A percentile compares a stretch with the other conserved stretches of the same genome.
phyloP scores from a whole-genome alignment of 2,329 filamentous ascomycete species.

The Arthroderma sp. region DNA sequence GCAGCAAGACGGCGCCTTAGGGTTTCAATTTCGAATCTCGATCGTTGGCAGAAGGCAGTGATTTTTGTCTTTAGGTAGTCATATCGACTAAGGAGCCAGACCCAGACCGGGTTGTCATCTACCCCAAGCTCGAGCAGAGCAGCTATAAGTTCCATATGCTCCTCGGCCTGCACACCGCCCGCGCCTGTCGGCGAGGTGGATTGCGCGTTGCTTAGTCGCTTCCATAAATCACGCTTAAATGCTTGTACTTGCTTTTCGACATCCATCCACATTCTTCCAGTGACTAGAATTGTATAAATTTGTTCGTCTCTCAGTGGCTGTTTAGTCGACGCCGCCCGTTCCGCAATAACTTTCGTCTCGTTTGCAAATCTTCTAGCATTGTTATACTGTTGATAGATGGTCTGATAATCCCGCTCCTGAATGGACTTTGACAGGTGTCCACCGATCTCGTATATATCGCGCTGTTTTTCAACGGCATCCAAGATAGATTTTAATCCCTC shows the following conservation, averaged over 20 bases:
- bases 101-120: constrained; percentile 90
- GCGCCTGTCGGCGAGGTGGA: constrained; percentile 42
- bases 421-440: constrained; percentile 69
- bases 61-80: constrained; percentile 84
- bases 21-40: constrained; percentile 84
- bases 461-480: constrained; percentile 63
- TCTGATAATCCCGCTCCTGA: constrained; percentile 81
- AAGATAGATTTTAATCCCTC: constrained; percentile 70
- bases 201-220: constrained; percentile 59
- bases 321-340: constrained; percentile 39
- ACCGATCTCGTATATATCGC: constrained; percentile 70
- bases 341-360: constrained; percentile 59
- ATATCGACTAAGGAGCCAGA: constrained; percentile 84
- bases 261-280: constrained; percentile 89
- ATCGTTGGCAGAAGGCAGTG: constrained; percentile 65
- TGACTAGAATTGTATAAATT: constrained; percentile 74
- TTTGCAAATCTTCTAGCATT: constrained; percentile 72
- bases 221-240: constrained; percentile 87
- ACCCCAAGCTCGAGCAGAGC: constrained; percentile 87
- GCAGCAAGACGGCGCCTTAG: constrained; percentile 68
- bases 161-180: constrained; percentile 49
- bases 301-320: constrained; percentile 60
- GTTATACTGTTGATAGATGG: constrained; percentile 72
- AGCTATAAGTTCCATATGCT: constrained; percentile 84
- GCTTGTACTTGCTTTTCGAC: constrained; percentile 73